phyloP scores from a whole-genome alignment of 2,329 filamentous ascomycete species.

The Diaporthe citri region DNA sequence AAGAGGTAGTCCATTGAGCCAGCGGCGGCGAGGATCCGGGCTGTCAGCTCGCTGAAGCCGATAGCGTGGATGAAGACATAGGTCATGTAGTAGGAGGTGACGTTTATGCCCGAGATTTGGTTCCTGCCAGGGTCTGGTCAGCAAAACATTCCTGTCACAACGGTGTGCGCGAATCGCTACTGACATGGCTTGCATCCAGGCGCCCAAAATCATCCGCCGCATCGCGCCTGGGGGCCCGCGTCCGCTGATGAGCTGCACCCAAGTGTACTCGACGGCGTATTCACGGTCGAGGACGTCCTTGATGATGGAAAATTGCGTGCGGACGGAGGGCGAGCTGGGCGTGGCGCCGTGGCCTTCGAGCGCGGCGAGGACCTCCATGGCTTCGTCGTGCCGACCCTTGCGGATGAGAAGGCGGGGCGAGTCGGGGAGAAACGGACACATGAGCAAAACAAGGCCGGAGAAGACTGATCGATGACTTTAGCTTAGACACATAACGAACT shows the following conservation, averaged over 20 bases:
- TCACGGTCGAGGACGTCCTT: constrained; percentile 57
- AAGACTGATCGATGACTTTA: constrained; percentile 49
- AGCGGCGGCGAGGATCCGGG: constrained; percentile 58
- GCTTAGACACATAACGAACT: constrained; percentile 39
- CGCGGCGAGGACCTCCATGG: constrained; percentile 43
- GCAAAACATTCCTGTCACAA: neutral
- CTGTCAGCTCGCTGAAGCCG: constrained; percentile 45
- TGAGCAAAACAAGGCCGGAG: constrained; percentile 47
- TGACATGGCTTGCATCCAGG: constrained; percentile 53
- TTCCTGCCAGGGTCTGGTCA: constrained; percentile 44
- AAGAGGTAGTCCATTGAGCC: constrained; percentile 55
- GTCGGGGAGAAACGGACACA: constrained; percentile 43
- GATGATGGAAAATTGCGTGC: constrained; percentile 50
- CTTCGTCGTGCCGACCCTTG: constrained; percentile 42
- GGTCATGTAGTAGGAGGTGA: constrained; percentile 44
- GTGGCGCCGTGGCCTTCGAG: constrained; percentile 48
- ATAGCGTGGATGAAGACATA: constrained; percentile 58
- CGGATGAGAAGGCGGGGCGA: constrained; percentile 43
- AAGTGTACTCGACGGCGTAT: constrained; percentile 57
- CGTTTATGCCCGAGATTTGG: constrained; percentile 37
- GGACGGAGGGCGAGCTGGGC: constrained; percentile 45
- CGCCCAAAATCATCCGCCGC: constrained; percentile 50
- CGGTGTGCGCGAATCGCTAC: neutral
- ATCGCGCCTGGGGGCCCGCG: constrained; percentile 43
- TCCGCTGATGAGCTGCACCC: constrained; percentile 57